Percentiles rank a stretch among this genome's conserved stretches.
phyloP scores from a whole-genome alignment of 1,139 yeast genomes.

The Yamadazyma kanchanaburiensis region DNA sequence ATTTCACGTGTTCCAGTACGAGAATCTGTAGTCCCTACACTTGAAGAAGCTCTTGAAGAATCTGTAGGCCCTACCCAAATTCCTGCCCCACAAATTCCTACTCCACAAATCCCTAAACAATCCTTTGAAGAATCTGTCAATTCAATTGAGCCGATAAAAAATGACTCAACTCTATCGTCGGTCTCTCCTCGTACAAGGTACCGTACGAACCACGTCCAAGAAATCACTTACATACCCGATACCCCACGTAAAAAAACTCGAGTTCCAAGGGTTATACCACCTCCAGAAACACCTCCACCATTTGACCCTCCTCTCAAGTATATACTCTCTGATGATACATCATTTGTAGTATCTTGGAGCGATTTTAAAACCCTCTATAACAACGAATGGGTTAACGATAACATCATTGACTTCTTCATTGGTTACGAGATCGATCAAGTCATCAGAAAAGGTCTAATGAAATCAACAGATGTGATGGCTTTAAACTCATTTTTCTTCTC shows the following conservation, averaged over 20 bases:
- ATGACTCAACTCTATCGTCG: too few relatives aligned
- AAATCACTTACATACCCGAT: neutral
- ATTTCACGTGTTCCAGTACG: too few relatives aligned
- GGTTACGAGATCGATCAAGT: conserved; percentile 52
- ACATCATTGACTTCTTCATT: conserved; percentile 68
- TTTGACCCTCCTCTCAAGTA: conserved; percentile 54
- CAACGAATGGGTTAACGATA: conserved; percentile 75
- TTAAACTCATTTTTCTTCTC: conserved; percentile 86
- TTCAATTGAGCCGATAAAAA: too few relatives aligned
- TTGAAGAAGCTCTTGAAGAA: too few relatives aligned
- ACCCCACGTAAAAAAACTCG: neutral
- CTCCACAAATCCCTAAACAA: too few relatives aligned
- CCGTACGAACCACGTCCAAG: neutral
- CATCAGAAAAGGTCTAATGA: conserved; percentile 16
- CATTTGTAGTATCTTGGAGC: conserved; percentile 49
- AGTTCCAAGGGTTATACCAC: conserved; percentile 1
- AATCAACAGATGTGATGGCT: conserved; percentile 44
- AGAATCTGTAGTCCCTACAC: too few relatives aligned
- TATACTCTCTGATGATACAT: conserved; percentile 44
- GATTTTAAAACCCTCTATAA: conserved; percentile 69
- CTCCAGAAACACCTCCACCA: conserved; percentile 17
- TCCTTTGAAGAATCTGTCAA: too few relatives aligned
- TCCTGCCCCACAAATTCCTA: too few relatives aligned
- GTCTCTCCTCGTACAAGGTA: too few relatives aligned
- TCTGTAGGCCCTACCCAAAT: too few relatives aligned